phyloP scores from a whole-genome alignment of 176 grass and related monocot genomes.

The Tillandsia fasciculata region DNA sequence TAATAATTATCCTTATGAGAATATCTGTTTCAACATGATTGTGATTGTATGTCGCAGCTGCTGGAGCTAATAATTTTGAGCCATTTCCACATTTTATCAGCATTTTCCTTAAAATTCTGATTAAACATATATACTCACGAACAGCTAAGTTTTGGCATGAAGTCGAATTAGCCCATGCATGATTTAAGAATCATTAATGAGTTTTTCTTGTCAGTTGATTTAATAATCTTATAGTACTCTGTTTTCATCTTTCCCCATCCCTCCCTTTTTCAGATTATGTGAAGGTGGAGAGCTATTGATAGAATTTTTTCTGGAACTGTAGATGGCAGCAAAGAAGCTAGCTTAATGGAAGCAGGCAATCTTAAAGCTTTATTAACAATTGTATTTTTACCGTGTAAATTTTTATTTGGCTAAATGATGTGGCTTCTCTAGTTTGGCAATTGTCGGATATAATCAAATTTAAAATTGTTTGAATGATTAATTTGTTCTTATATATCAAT shows the following conservation, averaged over 20 bases:
- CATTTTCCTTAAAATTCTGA: not conserved
- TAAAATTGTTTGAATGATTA: too few relatives aligned
- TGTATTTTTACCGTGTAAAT: too few relatives aligned
- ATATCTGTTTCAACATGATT: not conserved
- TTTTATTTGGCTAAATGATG: too few relatives aligned
- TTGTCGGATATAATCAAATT: too few relatives aligned
- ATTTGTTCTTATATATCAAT: too few relatives aligned
- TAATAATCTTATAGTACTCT: conserved; percentile 11
- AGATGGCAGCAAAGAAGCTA: conserved; percentile 22
- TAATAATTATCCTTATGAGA: not conserved
- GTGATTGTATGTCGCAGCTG: conserved; percentile 12
- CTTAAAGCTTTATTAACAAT: too few relatives aligned
- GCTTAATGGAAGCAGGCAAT: conserved; percentile 15
- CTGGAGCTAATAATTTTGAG: too few relatives aligned
- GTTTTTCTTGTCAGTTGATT: not conserved
- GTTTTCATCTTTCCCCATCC: not conserved
- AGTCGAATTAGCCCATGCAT: not conserved
- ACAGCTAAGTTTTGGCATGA: not conserved
- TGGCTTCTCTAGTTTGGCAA: too few relatives aligned
- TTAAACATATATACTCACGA: not conserved
- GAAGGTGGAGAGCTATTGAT: conserved; percentile 96
- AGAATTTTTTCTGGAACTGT: conserved; percentile 55
- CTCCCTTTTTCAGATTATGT: conserved; percentile 54
- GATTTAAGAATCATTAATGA: not conserved
- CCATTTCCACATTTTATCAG: too few relatives aligned